Conservation (phyloP, 495 filamentous ascomycete genomes). For the Staphylotrichum tortipilum region DNA sequence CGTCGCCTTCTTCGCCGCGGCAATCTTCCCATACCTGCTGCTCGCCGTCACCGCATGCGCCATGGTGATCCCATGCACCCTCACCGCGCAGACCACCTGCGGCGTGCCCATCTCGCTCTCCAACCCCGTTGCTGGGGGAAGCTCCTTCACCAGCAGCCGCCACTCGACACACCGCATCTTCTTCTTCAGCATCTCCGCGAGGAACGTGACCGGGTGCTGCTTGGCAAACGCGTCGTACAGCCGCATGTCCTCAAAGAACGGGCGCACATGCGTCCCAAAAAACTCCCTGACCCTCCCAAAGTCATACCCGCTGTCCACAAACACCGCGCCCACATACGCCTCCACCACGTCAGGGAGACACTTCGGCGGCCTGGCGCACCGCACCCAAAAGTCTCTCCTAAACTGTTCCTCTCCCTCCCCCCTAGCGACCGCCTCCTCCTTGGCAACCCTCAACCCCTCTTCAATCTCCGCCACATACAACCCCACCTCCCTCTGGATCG, state of each 20-base stretch:
- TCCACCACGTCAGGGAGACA: conserved; percentile 84
- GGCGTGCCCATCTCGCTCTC: conserved; percentile 33
- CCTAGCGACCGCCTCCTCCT: conserved; percentile 28
- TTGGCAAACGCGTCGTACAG: conserved; percentile 85
- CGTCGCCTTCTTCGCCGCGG: conserved; percentile 61
- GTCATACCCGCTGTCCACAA: conserved; percentile 82
- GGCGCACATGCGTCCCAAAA: conserved; percentile 61
- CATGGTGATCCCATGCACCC: conserved; percentile 65
- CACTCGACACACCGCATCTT: conserved; percentile 43
- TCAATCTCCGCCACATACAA: conserved; percentile 63
- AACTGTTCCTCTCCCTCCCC: conserved; percentile 32
- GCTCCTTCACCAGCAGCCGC: conserved; percentile 23
- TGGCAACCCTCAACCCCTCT: conserved; percentile 42
- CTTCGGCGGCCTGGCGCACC: conserved; percentile 67
- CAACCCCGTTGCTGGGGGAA: not conserved
- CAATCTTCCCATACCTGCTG: conserved; percentile 62
- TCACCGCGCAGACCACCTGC: conserved; percentile 59
- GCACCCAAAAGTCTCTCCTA: conserved; percentile 73
- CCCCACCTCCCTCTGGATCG: conserved; percentile 53
- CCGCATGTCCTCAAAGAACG: conserved; percentile 80
- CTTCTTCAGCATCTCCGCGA: conserved; percentile 34
- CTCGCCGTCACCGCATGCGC: conserved; percentile 54
- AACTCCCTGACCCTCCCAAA: conserved; percentile 66
- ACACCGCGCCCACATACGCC: conserved; percentile 81
- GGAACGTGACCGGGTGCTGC: conserved; percentile 62